Base-by-base conservation (phyloP, 495 filamentous ascomycete genomes). In the Daldinia vernicosa region DNA sequence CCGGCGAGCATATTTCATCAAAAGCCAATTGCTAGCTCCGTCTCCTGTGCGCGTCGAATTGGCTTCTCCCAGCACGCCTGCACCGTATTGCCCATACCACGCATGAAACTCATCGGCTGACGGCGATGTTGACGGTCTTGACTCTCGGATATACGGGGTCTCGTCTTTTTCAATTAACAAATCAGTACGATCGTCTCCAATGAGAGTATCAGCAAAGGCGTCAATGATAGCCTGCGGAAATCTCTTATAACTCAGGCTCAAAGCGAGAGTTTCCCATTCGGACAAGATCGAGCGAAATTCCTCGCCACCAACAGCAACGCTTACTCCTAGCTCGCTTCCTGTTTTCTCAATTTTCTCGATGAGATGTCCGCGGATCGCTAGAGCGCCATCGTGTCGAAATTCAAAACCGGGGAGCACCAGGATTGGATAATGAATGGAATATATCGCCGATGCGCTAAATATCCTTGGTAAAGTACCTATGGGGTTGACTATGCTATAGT, bases 351-450 rank as follows among this genome's bases (percentile, higher is more conserved):
- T 50, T 22, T 35, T 65, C 32, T 63, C 61, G 5, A 70, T 19
- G n/a, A 39, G 33, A 0, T 47, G 47, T 4, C 67, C 67, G 9
- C 4, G 37, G 35, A 65, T 35, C 3, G 35, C 45, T 15, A 70
- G 50, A 28, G 45, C 37, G 2, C 60, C 67, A 5, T 56, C 60
- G 6, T 27, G 27, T 9, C 55, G 54, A 4, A 65, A 60, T 5
- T 33, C 61, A 32, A 59, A 58, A 12, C 33, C 59, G 3, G 52
- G 53, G 11, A 69, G 53, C 3, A 69, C 40, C 4, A 17, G 8
- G 3, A 40, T 37, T 15, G 67, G 67, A 33, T 70, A 70, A n/a
- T 70, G 55, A 6, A 70, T 17, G 22, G 67, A 70, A 22, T 70
- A 70, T 19, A 14, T 45, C 9, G 67, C 55, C 27, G 67, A 53